These are phyloP conservation scores for Fonsecaea multimorphosa DNA, from an alignment of 2,329 filamentous ascomycete species.

Conservation along the genomic window DNA sequence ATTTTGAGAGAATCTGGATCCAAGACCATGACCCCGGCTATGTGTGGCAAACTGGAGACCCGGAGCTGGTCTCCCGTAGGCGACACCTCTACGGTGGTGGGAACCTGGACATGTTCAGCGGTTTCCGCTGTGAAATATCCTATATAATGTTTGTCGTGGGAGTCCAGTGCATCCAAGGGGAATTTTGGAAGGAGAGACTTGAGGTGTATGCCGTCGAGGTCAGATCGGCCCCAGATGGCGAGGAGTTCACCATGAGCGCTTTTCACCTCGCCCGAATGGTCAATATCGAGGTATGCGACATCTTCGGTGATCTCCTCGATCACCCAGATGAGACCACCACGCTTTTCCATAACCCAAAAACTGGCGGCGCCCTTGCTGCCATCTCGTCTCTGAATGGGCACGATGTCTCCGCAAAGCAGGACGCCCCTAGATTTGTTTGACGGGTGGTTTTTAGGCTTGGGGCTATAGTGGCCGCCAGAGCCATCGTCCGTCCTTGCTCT, in stretches of 20 bases:
- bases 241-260: slow-evolving; percentile 76
- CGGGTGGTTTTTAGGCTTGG: slow-evolving; percentile 65
- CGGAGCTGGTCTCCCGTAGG: slow-evolving; percentile 73
- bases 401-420: slow-evolving; percentile 93
- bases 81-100: slow-evolving; percentile 78
- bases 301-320: slow-evolving; percentile 97
- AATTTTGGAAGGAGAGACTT: slow-evolving; percentile 80
- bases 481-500: slow-evolving; percentile 65
- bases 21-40: slow-evolving; percentile 93
- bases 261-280: slow-evolving; percentile 76
- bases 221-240: slow-evolving; percentile 77
- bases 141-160: slow-evolving; percentile 52
- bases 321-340: slow-evolving; percentile 93
- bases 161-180: slow-evolving; percentile 65
- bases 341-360: slow-evolving; percentile 98
- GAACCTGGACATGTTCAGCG: slow-evolving; percentile 77
- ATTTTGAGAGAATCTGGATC: slow-evolving; percentile 79
- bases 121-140: slow-evolving; percentile 87
- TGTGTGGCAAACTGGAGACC: slow-evolving; percentile 93
- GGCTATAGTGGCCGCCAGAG: slow-evolving; percentile 52
- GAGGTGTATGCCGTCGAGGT: slow-evolving; percentile 73
- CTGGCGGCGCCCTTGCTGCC: slow-evolving; percentile 90
- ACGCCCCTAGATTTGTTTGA: slow-evolving; percentile 84
- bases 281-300: slow-evolving; percentile 75
- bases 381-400: slow-evolving; percentile 95